Percentiles rank a stretch among this genome's conserved stretches.
Evolutionary conservation across 768 basidiomycete species (phyloP).

Genomic region (Bullera alba): DNA sequence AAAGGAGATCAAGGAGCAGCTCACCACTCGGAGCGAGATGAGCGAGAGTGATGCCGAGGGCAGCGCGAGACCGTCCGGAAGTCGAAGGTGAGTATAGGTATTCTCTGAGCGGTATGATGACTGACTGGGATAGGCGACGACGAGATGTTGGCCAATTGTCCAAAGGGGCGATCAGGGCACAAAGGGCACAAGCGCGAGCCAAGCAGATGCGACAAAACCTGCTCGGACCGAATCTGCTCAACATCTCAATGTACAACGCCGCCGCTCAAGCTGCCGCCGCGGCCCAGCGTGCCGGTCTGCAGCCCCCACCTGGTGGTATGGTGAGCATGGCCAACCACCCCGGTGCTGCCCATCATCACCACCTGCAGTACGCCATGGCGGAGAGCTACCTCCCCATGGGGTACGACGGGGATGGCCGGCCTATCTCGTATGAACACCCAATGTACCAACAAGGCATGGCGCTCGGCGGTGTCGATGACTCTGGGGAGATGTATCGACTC

Average conservation of each 20-base stretch:
- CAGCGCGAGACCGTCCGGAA: slow-evolving; percentile 7
- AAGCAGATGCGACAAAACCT: slow-evolving; percentile 40
- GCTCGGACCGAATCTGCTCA: slow-evolving; percentile 37
- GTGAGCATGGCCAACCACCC: no score
- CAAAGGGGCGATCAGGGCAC: slow-evolving; percentile 43
- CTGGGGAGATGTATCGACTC: slow-evolving; percentile 32
- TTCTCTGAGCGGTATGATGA: not conserved
- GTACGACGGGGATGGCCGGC: slow-evolving; percentile 23
- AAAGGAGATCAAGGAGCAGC: slow-evolving; percentile 39
- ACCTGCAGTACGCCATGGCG: slow-evolving; percentile 16
- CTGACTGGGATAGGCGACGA: slow-evolving; percentile 21
- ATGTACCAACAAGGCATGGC: not conserved
- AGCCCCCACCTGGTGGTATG: no score
- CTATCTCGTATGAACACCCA: slow-evolving; percentile 9
- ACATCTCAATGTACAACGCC: slow-evolving; percentile 31
- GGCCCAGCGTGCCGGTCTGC: not conserved
- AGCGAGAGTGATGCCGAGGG: slow-evolving; percentile 19
- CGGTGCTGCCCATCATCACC: slow-evolving; percentile 11
- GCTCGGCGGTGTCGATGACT: not conserved
- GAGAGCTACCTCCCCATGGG: slow-evolving; percentile 22
- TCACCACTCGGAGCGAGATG: slow-evolving; percentile 20
- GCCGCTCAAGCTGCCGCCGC: slow-evolving; percentile 6
- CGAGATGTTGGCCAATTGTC: slow-evolving; percentile 42
- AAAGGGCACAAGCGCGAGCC: slow-evolving; percentile 36
- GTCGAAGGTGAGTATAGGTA: slow-evolving; percentile 20